Evolutionary conservation across 1,284 basidiomycete genomes (phyloP), one percentile per base, ranked within the genome.

Genomic region (Rhodotorula sp.): DNA sequence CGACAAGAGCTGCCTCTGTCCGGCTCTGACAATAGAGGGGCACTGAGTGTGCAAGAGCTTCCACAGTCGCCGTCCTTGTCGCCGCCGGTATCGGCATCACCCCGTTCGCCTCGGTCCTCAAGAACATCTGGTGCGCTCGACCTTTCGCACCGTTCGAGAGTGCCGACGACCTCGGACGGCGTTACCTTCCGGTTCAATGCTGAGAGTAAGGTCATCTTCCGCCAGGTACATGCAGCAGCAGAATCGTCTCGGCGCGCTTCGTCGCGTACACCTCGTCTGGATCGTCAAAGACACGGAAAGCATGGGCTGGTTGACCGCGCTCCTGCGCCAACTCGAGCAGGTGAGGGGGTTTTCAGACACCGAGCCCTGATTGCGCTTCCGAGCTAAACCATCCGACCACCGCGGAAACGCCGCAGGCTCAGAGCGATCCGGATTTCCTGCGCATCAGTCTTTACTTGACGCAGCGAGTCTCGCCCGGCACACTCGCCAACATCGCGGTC

Each of bases 251-350:
- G 90, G 90, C 46, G 87, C 87, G 48, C 86, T 95, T 67, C 88
- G 88, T 65, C 88, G 90, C 61, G 92, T 95, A 68, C 91, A 93
- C 78, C 93, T 94, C 81, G 91, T 94, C 84, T 95, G 92, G 93
- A 51, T 70, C 64, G 73, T 74, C 48, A 71, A 72, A 26, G 77
- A 80, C 43, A 74, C 76, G 61, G 80, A 90, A n/a, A 91, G 90
- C 31, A 93, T 94, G 79, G 91, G 91, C 78, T 95, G 93, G 92
- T 94, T 95, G 87, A 91, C 93, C 81, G 88, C 86, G 69, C 83
- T 95, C 59, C 84, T 95, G 70, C 88, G 90, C 79, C 88, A 92
- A 79, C 88, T 94, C 65, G 93, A 94, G 81, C 87, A 88, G 64
- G 89, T 90, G 89, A 91, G 78, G 84, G 3, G 88, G 12, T 31